Conservation (phyloP, 2,329 filamentous ascomycete genomes). For the Cercospora zeae-maydis region DNA sequence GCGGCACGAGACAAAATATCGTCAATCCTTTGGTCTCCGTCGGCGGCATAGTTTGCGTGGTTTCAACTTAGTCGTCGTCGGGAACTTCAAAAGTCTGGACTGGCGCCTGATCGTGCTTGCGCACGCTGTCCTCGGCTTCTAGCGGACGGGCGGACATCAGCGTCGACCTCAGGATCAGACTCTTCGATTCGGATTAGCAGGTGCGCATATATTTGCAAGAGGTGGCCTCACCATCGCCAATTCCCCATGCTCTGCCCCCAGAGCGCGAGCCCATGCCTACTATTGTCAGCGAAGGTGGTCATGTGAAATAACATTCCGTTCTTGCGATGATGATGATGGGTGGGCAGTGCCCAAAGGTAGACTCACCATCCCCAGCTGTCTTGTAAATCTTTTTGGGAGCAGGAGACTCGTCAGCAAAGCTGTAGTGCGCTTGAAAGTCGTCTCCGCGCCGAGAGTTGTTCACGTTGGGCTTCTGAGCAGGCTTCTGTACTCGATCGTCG, state of each 20-base stretch:
- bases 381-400: slow-evolving; percentile 39
- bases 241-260: slow-evolving; percentile 51
- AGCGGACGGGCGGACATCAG: slow-evolving; percentile 27
- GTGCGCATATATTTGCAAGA: background rate
- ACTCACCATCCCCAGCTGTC: slow-evolving; percentile 40
- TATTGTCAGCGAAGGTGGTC: background rate
- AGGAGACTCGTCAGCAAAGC: slow-evolving; percentile 63
- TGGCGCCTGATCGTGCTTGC: slow-evolving; percentile 26
- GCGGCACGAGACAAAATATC: background rate
- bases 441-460: slow-evolving; percentile 71
- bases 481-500: slow-evolving; percentile 31
- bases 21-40: background rate
- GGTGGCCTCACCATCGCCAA: slow-evolving; percentile 43
- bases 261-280: slow-evolving; percentile 53
- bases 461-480: slow-evolving; percentile 62
- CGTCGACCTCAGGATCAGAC: slow-evolving; percentile 41
- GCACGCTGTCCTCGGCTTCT: slow-evolving; percentile 23
- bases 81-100: slow-evolving; percentile 22
- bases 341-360: background rate
- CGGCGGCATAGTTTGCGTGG: background rate
- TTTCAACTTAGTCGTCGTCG: background rate
- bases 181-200: slow-evolving; percentile 29
- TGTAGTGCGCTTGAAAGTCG: slow-evolving; percentile 75
- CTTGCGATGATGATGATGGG: background rate
- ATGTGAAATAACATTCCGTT: background rate